Evolutionary conservation across 2,329 filamentous ascomycete species (phyloP), one percentile per base, ranked within the genome.

Genomic region (Lachnellula hyalina): DNA sequence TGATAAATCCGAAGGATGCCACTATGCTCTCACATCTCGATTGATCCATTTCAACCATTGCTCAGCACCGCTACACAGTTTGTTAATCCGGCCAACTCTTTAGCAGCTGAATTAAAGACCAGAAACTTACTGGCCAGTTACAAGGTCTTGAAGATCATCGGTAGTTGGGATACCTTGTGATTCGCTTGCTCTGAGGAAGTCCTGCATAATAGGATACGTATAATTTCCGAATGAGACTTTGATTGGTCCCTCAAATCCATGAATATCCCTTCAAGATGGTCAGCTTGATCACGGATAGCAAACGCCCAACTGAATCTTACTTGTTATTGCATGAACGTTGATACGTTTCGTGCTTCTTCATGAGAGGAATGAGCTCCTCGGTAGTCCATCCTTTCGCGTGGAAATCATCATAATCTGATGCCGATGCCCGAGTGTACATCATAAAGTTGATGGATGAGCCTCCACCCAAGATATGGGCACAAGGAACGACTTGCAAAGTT

Each of bases 11-110:
- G 34, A 28, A 2, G 3, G 23, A 48, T 19, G 2, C n/a, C 6
- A 4, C 17, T 11, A 32, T 25, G 25, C 58, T 46, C 74, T 65
- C 63, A 76, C 75, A 62, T 82, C 82, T 56, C 82, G 80, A 66
- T 92, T 91, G 71, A 92, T 91, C 88, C 88, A 92, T 72, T 92
- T 91, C 53, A 92, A 74, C 88, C 88, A 92, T 61, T 91, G 87
- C 72, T 91, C 87, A 46, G 87, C 88, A 59, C 88, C 88, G 53
- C 65, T 67, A n/a, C 11, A 17, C 23, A 23, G 49, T 21, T 17
- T 21, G 25, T 60, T 28, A 54, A 44, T 35, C 21, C 44, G 28
- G 4, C 9, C 28, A 9, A 32, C 4, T 12, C 9, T 11, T 21
- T 14, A 34, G 28, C 19, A 34, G 12, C 5, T 44, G 17, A 9